phyloP scores from a whole-genome alignment of 257 asterid species.

The Solanum appendiculatum region DNA sequence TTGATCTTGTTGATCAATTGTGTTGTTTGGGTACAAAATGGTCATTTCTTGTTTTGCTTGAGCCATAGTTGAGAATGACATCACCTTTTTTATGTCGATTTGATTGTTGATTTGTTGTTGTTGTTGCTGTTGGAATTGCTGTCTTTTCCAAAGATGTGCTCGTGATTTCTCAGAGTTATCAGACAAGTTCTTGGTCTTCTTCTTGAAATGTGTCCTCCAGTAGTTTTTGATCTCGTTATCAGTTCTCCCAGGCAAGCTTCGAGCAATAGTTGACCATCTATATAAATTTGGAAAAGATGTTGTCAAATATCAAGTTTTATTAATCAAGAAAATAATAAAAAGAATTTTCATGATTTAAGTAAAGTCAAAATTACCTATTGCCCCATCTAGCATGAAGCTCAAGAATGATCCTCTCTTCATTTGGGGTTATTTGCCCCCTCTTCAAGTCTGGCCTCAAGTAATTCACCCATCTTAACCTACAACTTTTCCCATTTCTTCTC shows the following conservation, averaged over 20 bases:
- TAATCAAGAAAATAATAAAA: neutral
- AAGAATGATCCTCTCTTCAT: constrained; percentile 61
- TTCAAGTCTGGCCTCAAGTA: constrained; percentile 94
- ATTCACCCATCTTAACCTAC: constrained; percentile 93
- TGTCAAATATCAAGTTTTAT: neutral
- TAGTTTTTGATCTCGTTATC: constrained; percentile 80
- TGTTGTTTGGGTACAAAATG: neutral
- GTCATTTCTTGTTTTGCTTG: constrained; percentile 30
- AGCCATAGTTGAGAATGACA: constrained; percentile 19
- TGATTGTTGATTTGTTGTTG: constrained; percentile 22
- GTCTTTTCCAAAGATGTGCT: constrained; percentile 42
- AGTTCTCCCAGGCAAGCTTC: constrained; percentile 76
- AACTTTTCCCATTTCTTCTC: constrained; percentile 89
- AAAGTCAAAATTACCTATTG: constrained; percentile 43
- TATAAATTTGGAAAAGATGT: neutral
- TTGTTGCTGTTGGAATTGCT: constrained; percentile 49
- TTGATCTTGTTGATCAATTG: constrained; percentile 4
- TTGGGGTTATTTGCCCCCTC: constrained; percentile 81
- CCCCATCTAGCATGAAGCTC: constrained; percentile 91
- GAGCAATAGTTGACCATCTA: constrained; percentile 88
- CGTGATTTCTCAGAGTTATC: constrained; percentile 27
- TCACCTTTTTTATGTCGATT: constrained; percentile 28
- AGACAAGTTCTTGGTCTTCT: constrained; percentile 24
- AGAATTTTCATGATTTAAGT: neutral
- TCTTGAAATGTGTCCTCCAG: constrained; percentile 89